phyloP scores from a whole-genome alignment of 495 filamentous ascomycete genomes.

The Durotheca rogersii region DNA sequence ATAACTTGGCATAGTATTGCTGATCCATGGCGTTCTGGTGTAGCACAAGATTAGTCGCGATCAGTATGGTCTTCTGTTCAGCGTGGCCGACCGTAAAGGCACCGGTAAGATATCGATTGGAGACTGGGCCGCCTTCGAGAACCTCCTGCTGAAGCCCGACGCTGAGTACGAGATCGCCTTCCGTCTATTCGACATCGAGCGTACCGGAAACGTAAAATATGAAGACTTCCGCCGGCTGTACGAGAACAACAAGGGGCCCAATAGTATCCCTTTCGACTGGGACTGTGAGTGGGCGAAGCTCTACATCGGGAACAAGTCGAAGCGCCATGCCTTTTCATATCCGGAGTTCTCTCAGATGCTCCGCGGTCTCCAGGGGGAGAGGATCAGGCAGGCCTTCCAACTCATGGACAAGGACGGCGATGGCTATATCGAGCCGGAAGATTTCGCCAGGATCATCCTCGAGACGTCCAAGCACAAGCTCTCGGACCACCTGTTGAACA shows the following conservation, averaged over 20 bases:
- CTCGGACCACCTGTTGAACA: conserved; percentile 92
- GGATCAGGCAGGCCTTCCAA: conserved; percentile 92
- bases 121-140: conserved; percentile 92
- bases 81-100: conserved; percentile 76
- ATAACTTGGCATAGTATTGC: no score
- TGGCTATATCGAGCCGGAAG: conserved; percentile 94
- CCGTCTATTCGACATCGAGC: conserved; percentile 85
- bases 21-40: conserved; percentile 17
- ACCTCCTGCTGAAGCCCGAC: conserved; percentile 89
- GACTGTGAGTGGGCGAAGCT: conserved; percentile 94
- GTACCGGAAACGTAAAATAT: conserved; percentile 80
- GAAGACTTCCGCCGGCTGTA: conserved; percentile 81
- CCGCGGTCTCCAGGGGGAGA: conserved; percentile 90
- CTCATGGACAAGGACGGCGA: conserved; percentile 89
- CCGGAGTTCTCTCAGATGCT: conserved; percentile 98
- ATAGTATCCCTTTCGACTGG: conserved; percentile 93
- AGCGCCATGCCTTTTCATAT: conserved; percentile 88
- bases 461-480: conserved; percentile 96
- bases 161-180: conserved; percentile 99
- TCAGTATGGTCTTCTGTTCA: conserved; percentile 91
- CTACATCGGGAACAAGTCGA: conserved; percentile 82
- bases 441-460: conserved; percentile 93
- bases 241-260: conserved; percentile 74
- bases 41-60: conserved; percentile 97
- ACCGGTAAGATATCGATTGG: conserved; percentile 70